Conservation (phyloP, 495 filamentous ascomycete species). For the Penicillium desertorum region DNA sequence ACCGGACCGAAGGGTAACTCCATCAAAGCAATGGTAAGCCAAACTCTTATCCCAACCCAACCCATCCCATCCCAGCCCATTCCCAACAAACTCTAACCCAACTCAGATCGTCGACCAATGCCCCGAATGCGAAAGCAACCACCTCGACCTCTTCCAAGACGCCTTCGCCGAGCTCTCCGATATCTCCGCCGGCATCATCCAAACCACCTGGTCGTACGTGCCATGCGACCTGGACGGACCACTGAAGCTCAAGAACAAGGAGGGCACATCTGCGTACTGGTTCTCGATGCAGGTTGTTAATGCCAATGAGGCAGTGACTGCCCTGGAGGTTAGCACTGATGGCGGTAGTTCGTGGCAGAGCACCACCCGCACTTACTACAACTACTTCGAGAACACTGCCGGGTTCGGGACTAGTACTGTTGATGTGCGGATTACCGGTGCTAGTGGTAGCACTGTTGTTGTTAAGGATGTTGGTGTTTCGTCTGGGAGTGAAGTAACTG, state of each 20-base stretch:
- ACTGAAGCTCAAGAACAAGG: constrained; percentile 56
- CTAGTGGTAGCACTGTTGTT: constrained; percentile 41
- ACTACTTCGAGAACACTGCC: constrained; percentile 57
- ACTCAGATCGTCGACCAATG: constrained; percentile 60
- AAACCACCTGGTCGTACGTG: constrained; percentile 52
- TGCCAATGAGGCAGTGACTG: constrained; percentile 50
- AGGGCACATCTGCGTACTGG: constrained; percentile 53
- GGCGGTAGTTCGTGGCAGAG: constrained; percentile 52
- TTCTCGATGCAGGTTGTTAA: constrained; percentile 62
- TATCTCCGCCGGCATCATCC: constrained; percentile 52
- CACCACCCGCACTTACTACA: constrained; percentile 53
- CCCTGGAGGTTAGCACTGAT: constrained; percentile 58
- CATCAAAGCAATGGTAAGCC: constrained; percentile 62
- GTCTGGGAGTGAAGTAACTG: constrained; percentile 26
- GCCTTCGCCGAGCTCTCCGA: constrained; percentile 52
- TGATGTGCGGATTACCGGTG: constrained; percentile 52
- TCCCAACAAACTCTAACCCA: neutral
- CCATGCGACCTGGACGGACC: constrained; percentile 52
- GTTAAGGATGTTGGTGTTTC: constrained; percentile 31
- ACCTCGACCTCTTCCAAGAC: constrained; percentile 59
- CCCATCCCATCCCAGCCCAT: too few species aligned
- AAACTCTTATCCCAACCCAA: neutral
- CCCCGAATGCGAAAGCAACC: constrained; percentile 54
- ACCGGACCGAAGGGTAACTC: constrained; percentile 54
- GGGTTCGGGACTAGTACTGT: constrained; percentile 55